Evolutionary conservation across 139 green algal genomes (phyloP).

Genomic region (Chlorella sp.): DNA sequence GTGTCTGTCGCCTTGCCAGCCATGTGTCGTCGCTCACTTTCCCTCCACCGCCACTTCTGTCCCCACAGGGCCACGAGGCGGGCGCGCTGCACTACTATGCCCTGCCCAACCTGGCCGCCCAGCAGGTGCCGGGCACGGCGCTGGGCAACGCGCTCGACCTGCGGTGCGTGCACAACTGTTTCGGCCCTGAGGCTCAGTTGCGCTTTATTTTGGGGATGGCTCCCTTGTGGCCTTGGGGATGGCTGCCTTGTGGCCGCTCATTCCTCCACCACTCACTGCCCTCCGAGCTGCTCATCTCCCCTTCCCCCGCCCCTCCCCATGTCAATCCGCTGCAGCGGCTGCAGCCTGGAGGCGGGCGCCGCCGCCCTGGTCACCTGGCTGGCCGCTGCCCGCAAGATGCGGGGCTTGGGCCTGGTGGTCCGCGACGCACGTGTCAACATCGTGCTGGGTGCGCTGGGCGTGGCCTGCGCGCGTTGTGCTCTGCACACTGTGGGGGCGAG

Average conservation of each 20-base stretch:
- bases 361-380: constrained; percentile 38
- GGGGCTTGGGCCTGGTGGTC: constrained; percentile 4
- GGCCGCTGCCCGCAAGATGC: constrained; percentile 12
- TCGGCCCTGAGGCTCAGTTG: background rate
- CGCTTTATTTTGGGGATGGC: no score
- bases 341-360: constrained; percentile 5
- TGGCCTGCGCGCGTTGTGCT: background rate
- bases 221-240: no score
- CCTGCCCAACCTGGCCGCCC: constrained; percentile 23
- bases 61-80: background rate
- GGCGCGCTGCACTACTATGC: constrained; percentile 27
- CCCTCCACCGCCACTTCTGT: no score
- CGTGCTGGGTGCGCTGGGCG: background rate
- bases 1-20: no score
- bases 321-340: constrained; percentile 3
- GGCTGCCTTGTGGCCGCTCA: no score
- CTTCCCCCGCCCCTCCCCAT: background rate
- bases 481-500: background rate
- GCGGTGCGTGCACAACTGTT: background rate
- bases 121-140: background rate
- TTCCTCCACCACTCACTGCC: no score
- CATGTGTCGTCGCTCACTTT: no score
- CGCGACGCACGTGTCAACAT: constrained; percentile 18
- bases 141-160: constrained; percentile 29
- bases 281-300: no score